Base-by-base conservation (phyloP, 495 filamentous ascomycete species). In the Bathelium albidoporum region DNA sequence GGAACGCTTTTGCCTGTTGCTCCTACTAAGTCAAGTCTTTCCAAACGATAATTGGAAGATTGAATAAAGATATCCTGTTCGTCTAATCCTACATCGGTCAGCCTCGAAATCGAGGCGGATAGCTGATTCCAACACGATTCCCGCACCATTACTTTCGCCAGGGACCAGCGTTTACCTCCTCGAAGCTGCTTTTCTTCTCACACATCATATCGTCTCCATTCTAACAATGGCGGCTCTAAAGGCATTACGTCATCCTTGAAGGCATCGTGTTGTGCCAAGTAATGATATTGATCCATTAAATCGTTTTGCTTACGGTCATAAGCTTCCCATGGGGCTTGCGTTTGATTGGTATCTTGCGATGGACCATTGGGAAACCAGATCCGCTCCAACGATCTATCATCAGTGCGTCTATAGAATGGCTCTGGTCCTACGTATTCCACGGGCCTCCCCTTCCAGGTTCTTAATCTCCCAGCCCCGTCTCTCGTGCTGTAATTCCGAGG, bases 341-440 rank as follows among this genome's bases (percentile, higher is more conserved):
- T 55, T 18, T 41, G 39, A 58, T 65, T 63, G 31, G 60, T 34
- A 11, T 52, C 34, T 7, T 62, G 59, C 1, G 87, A 88, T n/a
- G 86, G 78, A 0, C 89, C 89, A 32, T 87, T 76, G 1, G 87
- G 86, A 67, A 87, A 89, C 76, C 87, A 86, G 26, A 93, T 82
- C 36, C 79, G 81, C 31, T 82, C 77, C 63, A 73, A 79, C 3
- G 75, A 76, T 44, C 78, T 75, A 62, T 82, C 80, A 45, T 77
- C 73, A 2, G 74, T 74, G 64, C 80, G 77, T 16, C 77, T 71
- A 69, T 81, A 83, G 66, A 76, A 83, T 24, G 28, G 28, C 9
- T 32, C 60, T 14, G 65, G 41, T 9, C 22, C 59, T 22, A 59
- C 14, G 66, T 85, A 84, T 29, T 74, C 72, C 1, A 86, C 82